These are phyloP conservation scores for Colletotrichum cordylinicola DNA, from an alignment of 2,329 filamentous ascomycete genomes.

Conservation along the genomic window DNA sequence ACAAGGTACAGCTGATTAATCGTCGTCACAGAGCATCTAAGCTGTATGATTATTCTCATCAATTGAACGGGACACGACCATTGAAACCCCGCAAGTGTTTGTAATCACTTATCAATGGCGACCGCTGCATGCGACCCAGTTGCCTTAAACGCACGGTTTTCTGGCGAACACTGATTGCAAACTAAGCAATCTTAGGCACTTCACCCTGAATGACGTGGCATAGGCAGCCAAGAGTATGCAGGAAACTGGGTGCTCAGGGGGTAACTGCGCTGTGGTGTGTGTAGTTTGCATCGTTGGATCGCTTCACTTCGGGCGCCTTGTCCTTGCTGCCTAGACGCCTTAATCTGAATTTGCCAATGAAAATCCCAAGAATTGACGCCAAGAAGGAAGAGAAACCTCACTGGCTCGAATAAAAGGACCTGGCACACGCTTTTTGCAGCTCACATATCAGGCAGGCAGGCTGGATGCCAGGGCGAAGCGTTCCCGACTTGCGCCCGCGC, in stretches of 20 bases:
- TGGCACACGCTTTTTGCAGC: neutral
- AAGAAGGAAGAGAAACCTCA: neutral
- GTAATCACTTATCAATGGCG: neutral
- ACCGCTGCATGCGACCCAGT: neutral
- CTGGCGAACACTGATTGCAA: neutral
- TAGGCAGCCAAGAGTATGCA: neutral
- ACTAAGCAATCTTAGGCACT: neutral
- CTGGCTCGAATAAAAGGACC: neutral
- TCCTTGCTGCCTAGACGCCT: neutral
- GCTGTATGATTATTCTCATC: too few relatives aligned
- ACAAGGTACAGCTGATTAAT: too few relatives aligned
- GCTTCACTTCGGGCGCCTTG: neutral
- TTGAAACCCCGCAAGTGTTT: neutral
- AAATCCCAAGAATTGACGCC: neutral
- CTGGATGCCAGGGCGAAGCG: neutral
- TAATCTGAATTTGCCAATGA: neutral
- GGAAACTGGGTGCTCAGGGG: neutral
- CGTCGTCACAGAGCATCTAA: too few relatives aligned
- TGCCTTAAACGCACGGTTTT: neutral
- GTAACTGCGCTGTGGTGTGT: neutral
- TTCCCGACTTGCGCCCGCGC: neutral
- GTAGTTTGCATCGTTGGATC: neutral
- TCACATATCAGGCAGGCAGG: neutral
- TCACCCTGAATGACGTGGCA: neutral
- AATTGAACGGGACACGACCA: too few relatives aligned